Base-by-base conservation (phyloP, 306 rosid genomes). In the Inga laurina region DNA sequence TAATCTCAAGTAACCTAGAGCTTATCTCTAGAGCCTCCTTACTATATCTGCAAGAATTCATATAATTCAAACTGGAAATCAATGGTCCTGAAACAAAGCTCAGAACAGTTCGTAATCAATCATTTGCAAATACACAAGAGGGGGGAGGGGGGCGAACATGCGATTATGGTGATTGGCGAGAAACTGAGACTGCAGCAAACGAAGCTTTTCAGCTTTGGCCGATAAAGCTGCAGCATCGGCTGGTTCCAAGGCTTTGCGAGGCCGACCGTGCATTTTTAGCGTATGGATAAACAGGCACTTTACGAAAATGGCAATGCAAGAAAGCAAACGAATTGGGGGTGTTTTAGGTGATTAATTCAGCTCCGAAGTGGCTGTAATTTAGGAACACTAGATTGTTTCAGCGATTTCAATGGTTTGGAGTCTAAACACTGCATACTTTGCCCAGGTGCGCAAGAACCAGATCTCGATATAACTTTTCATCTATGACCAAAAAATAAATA, bases 241-340 rank as follows among this genome's bases (percentile, higher is more conserved):
- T 59, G 88, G 91, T 76, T 90, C 87, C 74, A 81, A 85, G 49
- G 97, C 82, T 76, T 89, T 90, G 77, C 97, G 98, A 84, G 94
- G 98, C 9, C 88, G 90, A 59, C 97, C 97, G 88, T 95, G 98
- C 98, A 95, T 95, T 82, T 90, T 84, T 51, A 61, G 8, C 12
- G 10, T 22, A 52, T 10, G 15, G 43, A 27, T 61, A 27, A 73
- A 73, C 48, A 22, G 21, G 19, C 12, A 43, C 75, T 12, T 6
- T 0, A 7, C 35, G 32, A 10, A 64, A 48, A 45, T 67, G 57
- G 52, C 13, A 77, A 43, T 2, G 56, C 15, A 32, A 48, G 77
- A 30, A 49, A 15, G n/a, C 41, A 30, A 14, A 30, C 18, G 30
- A 14, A 19, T 48, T 3, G 57, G 18, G 19, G 27, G 15, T 43